A percentile compares a stretch with the other conserved stretches of the same genome.
Evolutionary conservation across 2,329 filamentous ascomycete genomes (phyloP).

Genomic region (Venturia nashicola): DNA sequence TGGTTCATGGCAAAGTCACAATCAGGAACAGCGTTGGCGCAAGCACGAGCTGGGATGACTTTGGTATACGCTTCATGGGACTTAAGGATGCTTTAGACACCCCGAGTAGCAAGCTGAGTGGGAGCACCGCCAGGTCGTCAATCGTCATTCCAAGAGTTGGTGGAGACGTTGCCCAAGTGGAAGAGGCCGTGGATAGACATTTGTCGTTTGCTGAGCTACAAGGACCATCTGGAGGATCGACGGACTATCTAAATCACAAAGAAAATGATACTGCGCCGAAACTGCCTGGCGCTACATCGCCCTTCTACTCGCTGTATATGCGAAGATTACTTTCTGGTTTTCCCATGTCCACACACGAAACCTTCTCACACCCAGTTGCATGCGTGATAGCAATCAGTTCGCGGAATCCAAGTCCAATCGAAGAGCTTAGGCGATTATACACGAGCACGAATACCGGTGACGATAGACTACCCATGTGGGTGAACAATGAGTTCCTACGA

Average conservation of each 20-base stretch:
- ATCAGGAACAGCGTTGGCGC: conserved; percentile 82
- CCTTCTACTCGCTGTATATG: conserved; percentile 77
- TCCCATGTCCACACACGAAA: conserved; percentile 72
- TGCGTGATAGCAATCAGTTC: conserved; percentile 94
- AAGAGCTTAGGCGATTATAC: conserved; percentile 75
- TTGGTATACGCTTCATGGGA: conserved; percentile 71
- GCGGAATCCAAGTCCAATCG: conserved; percentile 68
- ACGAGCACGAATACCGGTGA: conserved; percentile 69
- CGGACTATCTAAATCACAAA: conserved; percentile 31
- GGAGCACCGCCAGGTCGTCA: conserved; percentile 15
- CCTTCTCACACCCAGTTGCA: conserved; percentile 87
- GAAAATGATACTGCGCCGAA: conserved; percentile 14
- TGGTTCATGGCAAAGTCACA: conserved; percentile 73
- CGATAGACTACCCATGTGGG: conserved; percentile 65
- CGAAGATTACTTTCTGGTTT: conserved; percentile 71
- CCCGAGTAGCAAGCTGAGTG: conserved; percentile 16
- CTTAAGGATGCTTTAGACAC: conserved; percentile 43
- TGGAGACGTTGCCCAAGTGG: conserved; percentile 55
- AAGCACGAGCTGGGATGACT: conserved; percentile 77
- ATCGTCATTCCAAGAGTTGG: conserved; percentile 25
- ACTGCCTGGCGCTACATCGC: conserved; percentile 18
- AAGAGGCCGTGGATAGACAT: conserved; percentile 69
- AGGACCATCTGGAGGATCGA: neutral
- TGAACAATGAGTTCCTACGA: conserved; percentile 80
- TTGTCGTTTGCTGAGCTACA: conserved; percentile 57